Conservation (phyloP, 768 basidiomycete genomes). For the Tephrocybe sp. region DNA sequence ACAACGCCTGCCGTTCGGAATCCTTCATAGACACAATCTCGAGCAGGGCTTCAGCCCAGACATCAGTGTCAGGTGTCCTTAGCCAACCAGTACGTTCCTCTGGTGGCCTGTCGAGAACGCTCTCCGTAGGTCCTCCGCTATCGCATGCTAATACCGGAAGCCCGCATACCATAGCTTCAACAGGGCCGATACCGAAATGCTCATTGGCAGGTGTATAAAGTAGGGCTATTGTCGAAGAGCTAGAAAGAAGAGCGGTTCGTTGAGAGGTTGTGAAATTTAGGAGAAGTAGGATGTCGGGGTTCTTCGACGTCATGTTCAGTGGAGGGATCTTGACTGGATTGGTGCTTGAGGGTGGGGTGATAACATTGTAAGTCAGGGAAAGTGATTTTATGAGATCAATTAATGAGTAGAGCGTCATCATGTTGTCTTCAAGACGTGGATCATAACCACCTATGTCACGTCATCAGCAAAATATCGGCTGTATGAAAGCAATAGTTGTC, state of each 20-base stretch:
- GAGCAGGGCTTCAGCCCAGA: constrained; percentile 69
- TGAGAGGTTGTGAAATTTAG: constrained; percentile 88
- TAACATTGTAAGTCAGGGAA: constrained; percentile 56
- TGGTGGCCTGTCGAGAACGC: constrained; percentile 41
- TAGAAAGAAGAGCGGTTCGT: constrained; percentile 75
- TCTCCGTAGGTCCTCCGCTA: constrained; percentile 90
- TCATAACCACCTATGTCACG: constrained; percentile 78
- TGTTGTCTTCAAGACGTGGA: constrained; percentile 81
- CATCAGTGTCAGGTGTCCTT: constrained; percentile 50
- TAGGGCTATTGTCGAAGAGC: constrained; percentile 63
- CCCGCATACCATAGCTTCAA: constrained; percentile 93
- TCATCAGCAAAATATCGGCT: not conserved
- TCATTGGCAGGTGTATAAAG: constrained; percentile 95
- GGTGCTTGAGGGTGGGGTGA: constrained; percentile 43
- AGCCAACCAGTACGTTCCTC: constrained; percentile 76
- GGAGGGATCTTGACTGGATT: constrained; percentile 33
- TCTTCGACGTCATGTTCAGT: constrained; percentile 30
- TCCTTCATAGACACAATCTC: constrained; percentile 50
- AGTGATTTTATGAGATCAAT: constrained; percentile 53
- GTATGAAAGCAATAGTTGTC: constrained; percentile 10
- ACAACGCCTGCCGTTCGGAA: constrained; percentile 45
- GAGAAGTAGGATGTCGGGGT: constrained; percentile 79
- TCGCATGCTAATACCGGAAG: constrained; percentile 87
- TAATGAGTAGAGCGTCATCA: constrained; percentile 60
- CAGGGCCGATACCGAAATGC: constrained; percentile 95